Evolutionary conservation across 805 yeast genomes (phyloP), one percentile per base, ranked within the genome.

Genomic region (Ogataea methanolica): DNA sequence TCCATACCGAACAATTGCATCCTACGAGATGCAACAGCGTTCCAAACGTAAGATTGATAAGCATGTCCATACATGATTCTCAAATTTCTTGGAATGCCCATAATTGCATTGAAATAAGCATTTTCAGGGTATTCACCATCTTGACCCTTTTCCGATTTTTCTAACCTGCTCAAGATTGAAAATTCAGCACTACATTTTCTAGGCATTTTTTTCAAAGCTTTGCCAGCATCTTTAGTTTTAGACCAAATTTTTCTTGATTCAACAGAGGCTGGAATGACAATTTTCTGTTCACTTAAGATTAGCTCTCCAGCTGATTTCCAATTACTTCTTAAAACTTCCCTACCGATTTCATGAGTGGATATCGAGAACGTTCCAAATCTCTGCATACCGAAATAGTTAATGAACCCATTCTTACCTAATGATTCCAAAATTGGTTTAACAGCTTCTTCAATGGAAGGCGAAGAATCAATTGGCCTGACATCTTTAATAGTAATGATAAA

Each of bases 311-410:
- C 97, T 14, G 72, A 75, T 56, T 85, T 77, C 90, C 96, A 94
- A 47, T 90, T 82, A 34, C 79, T 80, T 42, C 79, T 73, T 43
- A 94, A 69, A 26, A 92, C 72, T 51, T 75, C 75, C 51, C 79
- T 79, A 42, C 99, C 99, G 45, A 91, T 74, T 31, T 75, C 78
- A 66, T 94, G 97, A 0, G 99, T 91, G 2, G 98, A 88, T 29
- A 90, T 75, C 12, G 97, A 87, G 61, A 89, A 92, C 0, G 99
- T 91, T 29, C 99, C 99, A 65, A 94, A 94, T 61, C 99, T 74
- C 71, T 94, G 99, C 91, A 94, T 85, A n/a, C 99, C 99, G 64
- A 78, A 94, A 62, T 94, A 94, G 66, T 94, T 94, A 53, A 94
- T 85, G 60, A 88, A 94, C 0, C 99, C 99, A 29, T 76, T 72